Base-by-base conservation (phyloP, 805 yeast genomes). In the Jamesozyma jinghongensis region DNA sequence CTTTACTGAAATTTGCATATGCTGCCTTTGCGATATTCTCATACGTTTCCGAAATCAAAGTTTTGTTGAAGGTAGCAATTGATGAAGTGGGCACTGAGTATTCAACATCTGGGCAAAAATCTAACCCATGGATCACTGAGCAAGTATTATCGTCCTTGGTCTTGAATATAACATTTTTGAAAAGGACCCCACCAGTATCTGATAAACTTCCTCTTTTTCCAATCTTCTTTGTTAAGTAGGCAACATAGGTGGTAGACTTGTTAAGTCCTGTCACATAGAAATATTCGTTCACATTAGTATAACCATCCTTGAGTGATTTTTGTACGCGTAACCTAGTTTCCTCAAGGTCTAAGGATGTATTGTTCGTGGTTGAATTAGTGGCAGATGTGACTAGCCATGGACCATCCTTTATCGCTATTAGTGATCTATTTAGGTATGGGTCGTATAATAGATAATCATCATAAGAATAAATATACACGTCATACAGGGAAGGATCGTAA, bases 51-150 rank as follows among this genome's bases (percentile, higher is more conserved):
- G 69, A 66, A 25, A 79, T 56, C 4, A 62, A 53, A 0, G 59
- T 52, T 33, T 57, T 56, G 16, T 61, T 62, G 28, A 55, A 56
- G 2, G 61, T 59, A 25, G 63, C 63, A 3, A 55, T 44, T 1
- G 66, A 45, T 1, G 74, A 60, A 22, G 65, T 68, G 0, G 97
- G 97, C 0, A 85, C 95, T 0, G 95, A 73, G 62, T 88, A 90
- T 1, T 95, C 92, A 19, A 90, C 94, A 35, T 75, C 74, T 25
- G 69, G 60, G 60, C 98, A 90, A 53, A 87, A 87, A 2, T 74
- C 78, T 44, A 90, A 67, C 43, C 76, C 82, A 56, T 75, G 85
- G 14, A 87, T 73, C 37, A 88, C 62, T 44, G 81, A 75, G 58
- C 98, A 90, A 1, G 84, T 73, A 16, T 67, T 64, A 2, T 69